These are phyloP conservation scores for Akanthomyces muscarius DNA, from an alignment of 2,329 filamentous ascomycete species.

Conservation along the genomic window DNA sequence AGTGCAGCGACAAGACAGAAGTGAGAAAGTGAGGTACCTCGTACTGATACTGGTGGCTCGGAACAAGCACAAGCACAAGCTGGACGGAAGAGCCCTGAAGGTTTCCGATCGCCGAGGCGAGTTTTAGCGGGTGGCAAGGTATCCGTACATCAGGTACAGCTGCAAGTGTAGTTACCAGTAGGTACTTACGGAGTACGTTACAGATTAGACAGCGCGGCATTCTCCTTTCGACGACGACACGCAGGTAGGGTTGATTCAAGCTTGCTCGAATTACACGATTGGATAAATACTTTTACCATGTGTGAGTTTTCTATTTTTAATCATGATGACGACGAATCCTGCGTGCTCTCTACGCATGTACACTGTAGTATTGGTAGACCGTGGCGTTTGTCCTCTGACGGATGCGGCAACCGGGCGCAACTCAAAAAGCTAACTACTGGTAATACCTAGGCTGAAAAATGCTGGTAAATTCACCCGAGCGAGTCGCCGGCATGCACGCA, in stretches of 20 bases:
- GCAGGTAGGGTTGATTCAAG: too few relatives aligned
- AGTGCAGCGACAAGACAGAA: neutral
- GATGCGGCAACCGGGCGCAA: constrained; percentile 1
- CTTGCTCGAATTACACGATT: too few relatives aligned
- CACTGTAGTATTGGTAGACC: neutral
- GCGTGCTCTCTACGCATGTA: neutral
- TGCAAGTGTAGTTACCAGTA: too few relatives aligned
- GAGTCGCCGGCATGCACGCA: neutral
- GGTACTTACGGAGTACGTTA: too few relatives aligned
- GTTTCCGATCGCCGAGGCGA: constrained; percentile 14
- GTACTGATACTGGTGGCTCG: neutral
- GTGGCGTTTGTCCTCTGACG: neutral
- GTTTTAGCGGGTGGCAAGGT: neutral
- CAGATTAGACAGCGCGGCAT: neutral
- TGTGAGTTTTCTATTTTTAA: neutral
- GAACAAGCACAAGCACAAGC: constrained; percentile 4
- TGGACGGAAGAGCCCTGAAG: neutral
- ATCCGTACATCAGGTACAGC: neutral
- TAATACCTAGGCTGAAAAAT: neutral
- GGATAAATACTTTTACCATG: too few relatives aligned
- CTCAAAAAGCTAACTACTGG: neutral
- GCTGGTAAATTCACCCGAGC: neutral
- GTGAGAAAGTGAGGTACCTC: neutral
- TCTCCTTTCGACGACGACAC: too few relatives aligned
- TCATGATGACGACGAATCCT: neutral